Evolutionary conservation across 2,329 filamentous ascomycete genomes (phyloP).

Genomic region (Apiospora aurea): DNA sequence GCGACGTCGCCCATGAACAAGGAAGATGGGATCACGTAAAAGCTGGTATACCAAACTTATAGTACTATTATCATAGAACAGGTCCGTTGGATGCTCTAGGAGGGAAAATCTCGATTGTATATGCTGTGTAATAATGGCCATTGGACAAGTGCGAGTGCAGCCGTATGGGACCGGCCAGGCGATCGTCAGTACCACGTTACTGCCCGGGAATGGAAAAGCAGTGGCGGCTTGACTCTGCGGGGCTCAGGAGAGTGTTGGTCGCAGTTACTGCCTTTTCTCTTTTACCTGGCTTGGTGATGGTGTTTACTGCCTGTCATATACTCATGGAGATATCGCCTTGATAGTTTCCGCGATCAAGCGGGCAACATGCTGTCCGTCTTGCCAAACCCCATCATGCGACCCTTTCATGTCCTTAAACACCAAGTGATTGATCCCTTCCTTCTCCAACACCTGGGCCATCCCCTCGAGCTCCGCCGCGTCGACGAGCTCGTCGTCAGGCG

Average conservation of each 20-base stretch:
- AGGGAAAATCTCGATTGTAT: neutral
- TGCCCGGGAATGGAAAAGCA: too few relatives aligned
- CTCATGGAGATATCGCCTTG: neutral
- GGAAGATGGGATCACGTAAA: neutral
- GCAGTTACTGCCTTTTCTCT: neutral
- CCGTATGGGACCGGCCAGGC: neutral
- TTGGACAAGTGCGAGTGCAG: neutral
- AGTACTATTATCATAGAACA: neutral
- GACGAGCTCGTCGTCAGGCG: slow-evolving; percentile 56
- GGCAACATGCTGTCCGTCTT: slow-evolving; percentile 51
- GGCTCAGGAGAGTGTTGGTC: too few relatives aligned
- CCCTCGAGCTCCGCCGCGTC: slow-evolving; percentile 64
- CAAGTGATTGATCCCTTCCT: slow-evolving; percentile 46
- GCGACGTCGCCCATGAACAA: neutral
- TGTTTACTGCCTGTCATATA: neutral
- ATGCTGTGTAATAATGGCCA: too few relatives aligned
- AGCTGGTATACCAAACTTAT: neutral
- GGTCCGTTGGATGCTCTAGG: too few relatives aligned
- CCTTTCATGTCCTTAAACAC: slow-evolving; percentile 58
- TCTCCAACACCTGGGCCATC: slow-evolving; percentile 58
- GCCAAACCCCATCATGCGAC: slow-evolving; percentile 70
- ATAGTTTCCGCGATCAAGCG: slow-evolving; percentile 4
- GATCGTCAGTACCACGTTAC: neutral
- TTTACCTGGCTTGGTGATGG: neutral
- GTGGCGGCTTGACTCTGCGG: too few relatives aligned